Evolutionary conservation across 2,329 filamentous ascomycete genomes (phyloP).

Genomic region (Didymella sp.): DNA sequence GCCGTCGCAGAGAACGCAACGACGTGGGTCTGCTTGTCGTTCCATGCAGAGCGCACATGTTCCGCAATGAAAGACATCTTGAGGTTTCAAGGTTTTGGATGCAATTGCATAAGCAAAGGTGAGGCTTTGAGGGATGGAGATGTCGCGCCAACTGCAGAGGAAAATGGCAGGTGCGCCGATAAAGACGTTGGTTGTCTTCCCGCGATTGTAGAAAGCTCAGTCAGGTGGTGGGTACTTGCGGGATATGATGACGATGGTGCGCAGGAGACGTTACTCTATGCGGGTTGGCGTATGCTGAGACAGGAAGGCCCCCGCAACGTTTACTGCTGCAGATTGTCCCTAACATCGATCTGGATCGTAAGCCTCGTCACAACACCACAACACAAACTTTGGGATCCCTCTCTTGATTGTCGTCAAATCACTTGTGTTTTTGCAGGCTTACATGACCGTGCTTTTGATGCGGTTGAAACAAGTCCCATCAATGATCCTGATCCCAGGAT

Average conservation of each 20-base stretch:
- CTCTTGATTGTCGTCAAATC: neutral
- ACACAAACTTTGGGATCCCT: neutral
- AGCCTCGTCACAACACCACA: neutral
- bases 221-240: constrained; percentile 18
- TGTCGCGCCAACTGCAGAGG: neutral
- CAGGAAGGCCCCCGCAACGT: constrained; percentile 3
- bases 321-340: constrained; percentile 6
- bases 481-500: constrained; percentile 47
- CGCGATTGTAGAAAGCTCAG: constrained; percentile 10
- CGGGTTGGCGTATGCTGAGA: constrained; percentile 3
- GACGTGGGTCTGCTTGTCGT: constrained; percentile 56
- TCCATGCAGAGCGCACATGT: constrained; percentile 33
- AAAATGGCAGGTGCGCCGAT: constrained; percentile 1
- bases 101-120: constrained; percentile 10
- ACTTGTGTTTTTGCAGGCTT: neutral
- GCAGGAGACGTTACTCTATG: constrained; percentile 10
- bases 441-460: constrained; percentile 13
- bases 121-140: neutral
- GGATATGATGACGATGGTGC: constrained; percentile 20
- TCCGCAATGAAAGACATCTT: constrained; percentile 24
- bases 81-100: neutral
- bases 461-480: constrained; percentile 12
- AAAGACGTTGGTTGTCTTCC: constrained; percentile 9
- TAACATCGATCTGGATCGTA: constrained; percentile 15
- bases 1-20: constrained; percentile 62